These are phyloP conservation scores for Apiosordaria backusii DNA, from an alignment of 495 filamentous ascomycete genomes.

Conservation along the genomic window DNA sequence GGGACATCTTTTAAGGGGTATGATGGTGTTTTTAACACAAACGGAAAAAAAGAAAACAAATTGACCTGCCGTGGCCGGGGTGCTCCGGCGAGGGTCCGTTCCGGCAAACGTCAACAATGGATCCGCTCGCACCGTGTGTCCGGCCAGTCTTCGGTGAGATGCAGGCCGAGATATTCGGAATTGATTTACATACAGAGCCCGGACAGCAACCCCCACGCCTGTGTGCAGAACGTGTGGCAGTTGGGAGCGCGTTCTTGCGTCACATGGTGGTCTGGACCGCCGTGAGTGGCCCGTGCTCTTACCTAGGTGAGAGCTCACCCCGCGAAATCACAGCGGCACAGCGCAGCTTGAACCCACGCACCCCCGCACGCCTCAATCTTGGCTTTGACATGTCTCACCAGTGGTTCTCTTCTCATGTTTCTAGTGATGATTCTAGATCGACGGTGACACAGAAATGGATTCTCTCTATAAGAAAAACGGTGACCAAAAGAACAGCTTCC, in stretches of 20 bases:
- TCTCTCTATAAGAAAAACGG: not conserved
- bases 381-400: slow-evolving; percentile 1
- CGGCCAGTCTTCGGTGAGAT: not conserved
- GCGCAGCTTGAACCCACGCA: not conserved
- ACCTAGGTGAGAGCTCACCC: not conserved
- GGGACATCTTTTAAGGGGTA: slow-evolving; percentile 33
- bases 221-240: not conserved
- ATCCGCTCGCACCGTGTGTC: not conserved
- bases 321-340: not conserved
- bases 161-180: not conserved
- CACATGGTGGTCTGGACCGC: not conserved
- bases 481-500: not conserved
- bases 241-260: not conserved
- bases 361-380: slow-evolving; percentile 2
- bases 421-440: not conserved
- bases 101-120: not conserved
- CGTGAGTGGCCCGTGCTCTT: not conserved
- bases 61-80: not conserved
- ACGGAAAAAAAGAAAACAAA: not conserved
- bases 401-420: not conserved
- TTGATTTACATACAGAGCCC: not conserved
- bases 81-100: not conserved
- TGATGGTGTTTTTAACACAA: not conserved
- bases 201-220: not conserved
- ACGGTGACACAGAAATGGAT: not conserved